A percentile compares a stretch with the other conserved stretches of the same genome.
Evolutionary conservation across 805 yeast genomes (phyloP).

Genomic region (Lipomyces chichibuensis): DNA sequence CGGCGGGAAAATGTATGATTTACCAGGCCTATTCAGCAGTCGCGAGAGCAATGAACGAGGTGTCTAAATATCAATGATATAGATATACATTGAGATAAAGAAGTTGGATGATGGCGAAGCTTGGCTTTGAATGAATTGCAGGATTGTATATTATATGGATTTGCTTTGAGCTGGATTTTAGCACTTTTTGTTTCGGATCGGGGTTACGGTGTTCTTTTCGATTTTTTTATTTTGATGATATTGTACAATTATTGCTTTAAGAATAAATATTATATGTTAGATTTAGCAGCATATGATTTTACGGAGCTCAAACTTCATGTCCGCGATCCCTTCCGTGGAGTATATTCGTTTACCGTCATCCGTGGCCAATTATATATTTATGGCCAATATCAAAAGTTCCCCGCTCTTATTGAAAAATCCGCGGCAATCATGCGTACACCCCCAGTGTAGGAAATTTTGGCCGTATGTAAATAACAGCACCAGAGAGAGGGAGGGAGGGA

Average conservation of each 20-base stretch:
- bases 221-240: background rate
- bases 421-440: too few relatives aligned
- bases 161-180: background rate
- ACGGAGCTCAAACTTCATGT: too few relatives aligned
- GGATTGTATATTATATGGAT: background rate
- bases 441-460: too few relatives aligned
- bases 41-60: conserved; percentile 35
- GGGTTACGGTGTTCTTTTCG: background rate
- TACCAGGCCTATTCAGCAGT: conserved; percentile 30
- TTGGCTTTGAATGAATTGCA: background rate
- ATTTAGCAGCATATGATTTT: background rate
- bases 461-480: too few relatives aligned
- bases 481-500: too few relatives aligned
- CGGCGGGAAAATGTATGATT: conserved; percentile 20
- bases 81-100: background rate
- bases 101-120: background rate
- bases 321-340: too few relatives aligned
- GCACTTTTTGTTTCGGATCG: background rate
- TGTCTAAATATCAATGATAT: conserved; percentile 13
- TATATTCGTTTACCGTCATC: too few relatives aligned
- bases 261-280: background rate
- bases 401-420: too few relatives aligned
- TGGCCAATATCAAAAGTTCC: too few relatives aligned
- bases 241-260: background rate
- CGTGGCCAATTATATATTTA: too few relatives aligned